Evolutionary conservation across 1,139 yeast genomes (phyloP).

Genomic region (Hyphopichia buzzinii): DNA sequence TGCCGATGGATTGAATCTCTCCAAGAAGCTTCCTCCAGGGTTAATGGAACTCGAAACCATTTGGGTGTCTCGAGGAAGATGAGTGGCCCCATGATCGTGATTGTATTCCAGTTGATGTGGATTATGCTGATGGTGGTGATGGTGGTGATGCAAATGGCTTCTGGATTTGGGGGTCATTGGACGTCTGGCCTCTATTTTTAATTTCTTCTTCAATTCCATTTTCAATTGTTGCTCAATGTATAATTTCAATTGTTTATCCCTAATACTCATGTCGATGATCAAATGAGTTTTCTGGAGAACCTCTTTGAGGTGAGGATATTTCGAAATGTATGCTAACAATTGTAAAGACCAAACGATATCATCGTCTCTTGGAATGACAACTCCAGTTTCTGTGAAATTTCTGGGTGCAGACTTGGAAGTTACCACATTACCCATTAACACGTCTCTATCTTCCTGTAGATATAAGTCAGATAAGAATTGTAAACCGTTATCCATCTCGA

Average conservation of each 20-base stretch:
- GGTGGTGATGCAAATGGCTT: conserved; percentile 12
- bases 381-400: conserved; percentile 65
- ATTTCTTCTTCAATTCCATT: conserved; percentile 29
- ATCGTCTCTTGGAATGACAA: conserved; percentile 82
- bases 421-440: conserved; percentile 18
- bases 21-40: conserved; percentile 14
- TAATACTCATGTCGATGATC: conserved; percentile 52
- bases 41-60: not conserved
- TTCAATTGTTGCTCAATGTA: conserved; percentile 39
- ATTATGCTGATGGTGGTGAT: not conserved
- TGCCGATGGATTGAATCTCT: conserved; percentile 35
- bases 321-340: conserved; percentile 86
- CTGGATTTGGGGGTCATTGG: conserved; percentile 39
- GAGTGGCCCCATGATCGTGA: conserved; percentile 3
- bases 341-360: conserved; percentile 94
- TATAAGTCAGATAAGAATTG: conserved; percentile 43
- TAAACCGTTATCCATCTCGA: conserved; percentile 45
- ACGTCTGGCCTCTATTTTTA: conserved; percentile 31
- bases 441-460: conserved; percentile 35
- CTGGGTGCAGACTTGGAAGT: conserved; percentile 52
- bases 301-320: conserved; percentile 78
- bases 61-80: conserved; percentile 1
- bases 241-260: conserved; percentile 42
- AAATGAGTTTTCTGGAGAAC: conserved; percentile 70
- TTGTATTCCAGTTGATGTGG: not conserved